phyloP scores from a whole-genome alignment of 1,284 basidiomycete genomes.

The Cutaneotrichosporon curvatum region DNA sequence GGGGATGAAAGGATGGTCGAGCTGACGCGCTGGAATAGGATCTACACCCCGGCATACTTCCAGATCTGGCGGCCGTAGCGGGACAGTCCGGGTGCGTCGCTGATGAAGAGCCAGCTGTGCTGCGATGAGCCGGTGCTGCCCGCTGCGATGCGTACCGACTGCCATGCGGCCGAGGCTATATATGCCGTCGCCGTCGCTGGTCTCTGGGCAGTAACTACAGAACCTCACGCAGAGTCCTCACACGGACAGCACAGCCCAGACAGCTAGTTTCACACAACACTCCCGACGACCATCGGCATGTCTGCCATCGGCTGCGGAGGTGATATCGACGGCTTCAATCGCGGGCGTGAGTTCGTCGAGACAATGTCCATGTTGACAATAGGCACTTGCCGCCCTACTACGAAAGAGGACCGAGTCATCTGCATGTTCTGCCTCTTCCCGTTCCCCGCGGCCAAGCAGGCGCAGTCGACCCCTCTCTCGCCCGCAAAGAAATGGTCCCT shows the following conservation, averaged over 20 bases:
- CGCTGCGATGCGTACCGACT: no score
- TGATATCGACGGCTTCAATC: constrained; percentile 1
- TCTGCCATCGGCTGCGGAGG: constrained; percentile 3
- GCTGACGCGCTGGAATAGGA: constrained; percentile 29
- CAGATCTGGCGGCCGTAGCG: constrained; percentile 40
- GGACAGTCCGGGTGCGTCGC: background rate
- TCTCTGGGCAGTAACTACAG: no score
- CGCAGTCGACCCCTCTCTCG: no score
- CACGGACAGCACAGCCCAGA: no score
- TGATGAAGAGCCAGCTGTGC: background rate
- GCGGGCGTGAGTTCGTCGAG: background rate
- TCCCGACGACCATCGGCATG: background rate
- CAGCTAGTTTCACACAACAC: no score
- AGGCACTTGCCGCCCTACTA: background rate
- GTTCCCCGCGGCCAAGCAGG: no score
- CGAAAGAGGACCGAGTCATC: background rate
- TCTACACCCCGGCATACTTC: constrained; percentile 39
- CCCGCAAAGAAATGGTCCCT: no score
- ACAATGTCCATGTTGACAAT: background rate
- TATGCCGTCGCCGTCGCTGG: no score
- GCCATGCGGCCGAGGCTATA: no score
- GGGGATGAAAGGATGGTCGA: constrained; percentile 25
- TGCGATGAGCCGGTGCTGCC: no score
- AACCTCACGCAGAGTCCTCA: no score
- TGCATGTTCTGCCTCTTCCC: constrained; percentile 4